Percentiles rank a stretch among this genome's conserved stretches.
These are phyloP conservation scores for Podaxis sp. DNA, from an alignment of 768 basidiomycete genomes.

Conservation along the genomic window DNA sequence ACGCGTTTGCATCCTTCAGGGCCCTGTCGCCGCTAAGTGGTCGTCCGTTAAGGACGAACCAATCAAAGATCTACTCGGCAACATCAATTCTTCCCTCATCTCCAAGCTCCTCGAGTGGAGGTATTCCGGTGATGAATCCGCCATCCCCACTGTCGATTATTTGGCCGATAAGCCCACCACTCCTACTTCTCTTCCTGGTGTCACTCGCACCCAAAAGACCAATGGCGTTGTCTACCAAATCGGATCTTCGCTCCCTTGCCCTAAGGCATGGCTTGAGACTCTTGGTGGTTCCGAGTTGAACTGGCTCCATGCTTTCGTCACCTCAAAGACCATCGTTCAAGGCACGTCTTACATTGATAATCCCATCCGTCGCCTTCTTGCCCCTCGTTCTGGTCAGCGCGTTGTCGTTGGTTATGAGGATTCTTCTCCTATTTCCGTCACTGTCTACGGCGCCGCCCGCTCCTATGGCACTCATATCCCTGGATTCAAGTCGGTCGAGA, in stretches of 20 bases:
- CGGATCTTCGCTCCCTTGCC: conserved; percentile 53
- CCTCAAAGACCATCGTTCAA: conserved; percentile 82
- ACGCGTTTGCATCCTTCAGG: conserved; percentile 96
- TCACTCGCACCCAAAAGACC: conserved; percentile 41
- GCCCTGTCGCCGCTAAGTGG: conserved; percentile 92
- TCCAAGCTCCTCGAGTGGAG: conserved; percentile 74
- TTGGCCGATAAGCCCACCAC: conserved; percentile 51
- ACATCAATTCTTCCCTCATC: conserved; percentile 78
- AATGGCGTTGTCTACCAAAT: conserved; percentile 51
- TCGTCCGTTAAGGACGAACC: conserved; percentile 90
- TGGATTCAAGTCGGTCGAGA: conserved; percentile 82
- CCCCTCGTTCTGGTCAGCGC: conserved; percentile 78
- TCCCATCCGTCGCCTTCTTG: conserved; percentile 82
- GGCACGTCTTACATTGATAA: conserved; percentile 86
- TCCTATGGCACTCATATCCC: conserved; percentile 73
- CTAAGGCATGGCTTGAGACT: conserved; percentile 76
- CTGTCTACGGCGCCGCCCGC: conserved; percentile 75
- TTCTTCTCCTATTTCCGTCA: conserved; percentile 56
- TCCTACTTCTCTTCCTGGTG: conserved; percentile 35
- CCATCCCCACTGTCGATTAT: conserved; percentile 84
- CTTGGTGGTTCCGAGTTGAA: conserved; percentile 79
- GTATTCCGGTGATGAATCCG: conserved; percentile 73
- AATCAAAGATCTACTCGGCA: conserved; percentile 87
- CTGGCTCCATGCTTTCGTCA: conserved; percentile 87
- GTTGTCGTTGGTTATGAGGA: conserved; percentile 58